Base-by-base conservation (phyloP, 306 rosid genomes). In the Leucaena leucocephala region DNA sequence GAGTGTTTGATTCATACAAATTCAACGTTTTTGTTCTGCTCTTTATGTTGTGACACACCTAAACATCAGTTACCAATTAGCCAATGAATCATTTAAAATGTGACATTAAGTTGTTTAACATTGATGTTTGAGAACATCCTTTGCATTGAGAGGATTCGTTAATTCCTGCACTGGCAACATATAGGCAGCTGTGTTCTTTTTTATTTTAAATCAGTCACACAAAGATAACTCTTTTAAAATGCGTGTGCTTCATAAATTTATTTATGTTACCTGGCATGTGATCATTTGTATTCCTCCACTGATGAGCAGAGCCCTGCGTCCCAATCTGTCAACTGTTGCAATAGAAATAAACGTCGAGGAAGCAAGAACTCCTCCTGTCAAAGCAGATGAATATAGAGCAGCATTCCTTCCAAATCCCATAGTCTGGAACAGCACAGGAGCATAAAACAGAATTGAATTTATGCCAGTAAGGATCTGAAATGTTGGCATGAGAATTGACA, bases 241-340 rank as follows among this genome's bases (percentile, higher is more conserved):
- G 27, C 27, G 27, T 27, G 27, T 27, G 27, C 27, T 27, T 27
- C 27, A 27, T 27, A 27, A 27, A 27, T 27, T 27, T 27, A 27
- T 27, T 27, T 58, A 10, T 22, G 11, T 27, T 61, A 61, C 67
- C 94, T 94, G 97, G 74, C 98, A 94, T 54, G 42, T 65, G 57
- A 94, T 86, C 98, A 94, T 94, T 65, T 82, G 90, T 80, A 91
- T 75, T 87, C 98, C 98, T 6, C 98, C 98, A 71, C 93, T 89
- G 33, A 94, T 76, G 52, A 94, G 97, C 70, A 94, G 84, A 81
- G 66, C 75, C 78, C 97, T 87, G 69, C 97, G 76, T 4, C 98
- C 98, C 59, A 91, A 76, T 75, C 73, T 89, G 78, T 94, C 98
- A 3, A 94, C 97, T 12, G 92, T 78, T 52, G 93, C 93, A 46